Evolutionary conservation across 345 rosid genomes (phyloP).

Genomic region (Cardamine resedifolia): DNA sequence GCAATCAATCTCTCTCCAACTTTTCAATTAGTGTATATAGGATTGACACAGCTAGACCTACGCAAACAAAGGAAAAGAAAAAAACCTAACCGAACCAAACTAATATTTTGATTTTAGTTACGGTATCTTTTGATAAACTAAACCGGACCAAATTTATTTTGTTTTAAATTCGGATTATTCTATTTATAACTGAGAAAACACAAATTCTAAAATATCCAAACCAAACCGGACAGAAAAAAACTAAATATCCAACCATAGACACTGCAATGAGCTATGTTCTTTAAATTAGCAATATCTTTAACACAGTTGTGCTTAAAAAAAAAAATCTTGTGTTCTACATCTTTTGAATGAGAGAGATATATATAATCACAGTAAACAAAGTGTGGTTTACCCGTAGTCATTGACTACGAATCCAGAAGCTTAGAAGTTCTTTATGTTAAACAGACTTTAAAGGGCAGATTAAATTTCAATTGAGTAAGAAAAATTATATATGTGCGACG

Average conservation of each 20-base stretch:
- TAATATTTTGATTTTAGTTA: not conserved
- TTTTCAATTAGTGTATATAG: not conserved
- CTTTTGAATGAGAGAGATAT: not conserved
- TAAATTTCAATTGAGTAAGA: conserved; percentile 18
- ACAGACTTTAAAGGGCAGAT: not conserved
- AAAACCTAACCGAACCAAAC: not conserved
- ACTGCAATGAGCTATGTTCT: not conserved
- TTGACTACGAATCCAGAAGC: conserved; percentile 5
- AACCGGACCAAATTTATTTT: too few species aligned
- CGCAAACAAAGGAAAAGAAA: too few species aligned
- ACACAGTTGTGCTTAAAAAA: not conserved
- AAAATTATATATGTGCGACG: not conserved
- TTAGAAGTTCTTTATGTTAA: not conserved
- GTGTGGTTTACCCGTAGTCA: not conserved
- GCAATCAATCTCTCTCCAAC: too few species aligned
- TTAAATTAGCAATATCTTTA: not conserved
- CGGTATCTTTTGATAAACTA: too few species aligned
- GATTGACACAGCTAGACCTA: too few species aligned
- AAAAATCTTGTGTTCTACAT: not conserved
- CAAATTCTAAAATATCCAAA: not conserved
- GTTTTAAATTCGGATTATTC: too few species aligned
- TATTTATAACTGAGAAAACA: too few species aligned
- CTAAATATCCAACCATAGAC: not conserved
- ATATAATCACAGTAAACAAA: too few species aligned
- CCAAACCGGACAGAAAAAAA: not conserved